Base-by-base conservation (phyloP, 2,329 filamentous ascomycete species). In the Talaromyces sp. region DNA sequence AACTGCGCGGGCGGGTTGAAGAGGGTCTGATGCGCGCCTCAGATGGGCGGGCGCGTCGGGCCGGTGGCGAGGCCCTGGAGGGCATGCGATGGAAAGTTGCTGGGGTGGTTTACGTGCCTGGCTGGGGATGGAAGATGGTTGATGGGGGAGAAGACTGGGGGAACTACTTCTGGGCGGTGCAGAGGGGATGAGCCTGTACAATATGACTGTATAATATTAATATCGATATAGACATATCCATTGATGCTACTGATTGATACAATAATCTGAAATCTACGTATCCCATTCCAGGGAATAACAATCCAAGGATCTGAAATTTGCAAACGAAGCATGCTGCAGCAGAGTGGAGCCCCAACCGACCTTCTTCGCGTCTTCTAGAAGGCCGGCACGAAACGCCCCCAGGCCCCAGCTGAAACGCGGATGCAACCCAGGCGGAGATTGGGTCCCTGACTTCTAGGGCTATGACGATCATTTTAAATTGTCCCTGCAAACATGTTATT, bases 161-260 rank as follows among this genome's bases (percentile, higher is more conserved):
- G 10, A 99, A 99, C 75, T 99, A 98, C 78, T 98, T 99, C 76
- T 96, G 97, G 74, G 95, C 85, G 9, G 87, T 96, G 51, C 85
- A 88, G 77, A 88, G 80, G 72, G 78, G 76, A 17, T 53, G 25
- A 53, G 49, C 6, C 49, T 53, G 49, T 30, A 53, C 28, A 22
- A 53, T 30, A 47, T 25, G n/a, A 22, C 44, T 19, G 22, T 47
- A 28, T 17, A 13, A 15, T 17, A 30, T 15, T 3, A 17, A 19
- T 27, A n/a, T 27, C 13, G 27, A 36, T 6, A 7, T 36, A 36
- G 32, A 33, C 10, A 11, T 10, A 13, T 13, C 27, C 2, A 27
- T 27, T 30, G 28, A 36, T 36, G 13, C 33, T 36, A 36, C 33
- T 36, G 33, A 36, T 15, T 33, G 32, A 33, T 33, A 33, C 6